A percentile compares a stretch with the other conserved stretches of the same genome.
Evolutionary conservation across 108 stramenopile species (phyloP).

Genomic region (Craspedostauros australis): DNA sequence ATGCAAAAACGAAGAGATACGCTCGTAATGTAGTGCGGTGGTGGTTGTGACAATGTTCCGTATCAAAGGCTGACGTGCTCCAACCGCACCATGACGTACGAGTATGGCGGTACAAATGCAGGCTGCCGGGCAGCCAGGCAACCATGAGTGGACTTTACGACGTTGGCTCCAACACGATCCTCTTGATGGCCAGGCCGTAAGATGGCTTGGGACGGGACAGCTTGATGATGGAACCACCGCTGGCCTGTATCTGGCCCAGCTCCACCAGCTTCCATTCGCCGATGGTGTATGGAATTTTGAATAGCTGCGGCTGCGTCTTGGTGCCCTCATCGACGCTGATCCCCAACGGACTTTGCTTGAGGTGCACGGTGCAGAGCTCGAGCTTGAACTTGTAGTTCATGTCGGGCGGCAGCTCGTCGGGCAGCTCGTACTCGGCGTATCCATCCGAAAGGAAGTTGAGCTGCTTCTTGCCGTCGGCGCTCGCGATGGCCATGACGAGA

Average conservation of each 20-base stretch:
- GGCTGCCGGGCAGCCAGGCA: too few species aligned
- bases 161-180: slow-evolving; percentile 21
- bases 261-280: slow-evolving; percentile 35
- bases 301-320: slow-evolving; percentile 1
- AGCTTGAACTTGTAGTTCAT: slow-evolving; percentile 13
- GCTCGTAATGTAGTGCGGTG: too few species aligned
- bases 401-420: slow-evolving; percentile 13
- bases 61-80: too few species aligned
- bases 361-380: slow-evolving; percentile 29
- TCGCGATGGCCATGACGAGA: slow-evolving; percentile 24
- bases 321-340: slow-evolving; percentile 12
- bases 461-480: slow-evolving; percentile 31
- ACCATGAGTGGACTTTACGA: too few species aligned
- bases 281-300: slow-evolving; percentile 39
- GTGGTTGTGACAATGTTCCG: too few species aligned
- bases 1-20: too few species aligned
- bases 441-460: slow-evolving; percentile 31
- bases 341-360: slow-evolving; percentile 10
- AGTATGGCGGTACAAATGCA: too few species aligned
- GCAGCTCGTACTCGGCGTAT: slow-evolving; percentile 24
- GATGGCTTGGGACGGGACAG: slow-evolving; percentile 24
- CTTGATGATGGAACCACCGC: slow-evolving; percentile 7
- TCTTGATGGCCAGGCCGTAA: slow-evolving; percentile 43
- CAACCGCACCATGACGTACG: too few species aligned
- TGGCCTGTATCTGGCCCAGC: slow-evolving; percentile 15